Conservation (phyloP, 495 filamentous ascomycete species). For the Geopyxis carbonaria region DNA sequence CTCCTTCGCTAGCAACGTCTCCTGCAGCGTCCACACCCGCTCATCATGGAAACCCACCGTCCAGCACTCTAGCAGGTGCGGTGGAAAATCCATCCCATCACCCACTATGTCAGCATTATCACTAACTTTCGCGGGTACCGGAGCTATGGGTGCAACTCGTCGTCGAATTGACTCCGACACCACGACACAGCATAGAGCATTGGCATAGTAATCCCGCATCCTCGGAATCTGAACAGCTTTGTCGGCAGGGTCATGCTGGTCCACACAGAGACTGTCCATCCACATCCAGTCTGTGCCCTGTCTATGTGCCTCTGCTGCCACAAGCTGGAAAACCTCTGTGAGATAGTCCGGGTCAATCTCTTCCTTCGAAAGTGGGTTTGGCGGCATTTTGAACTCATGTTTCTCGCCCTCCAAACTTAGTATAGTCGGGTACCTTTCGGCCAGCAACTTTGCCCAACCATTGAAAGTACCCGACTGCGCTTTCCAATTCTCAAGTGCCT, state of each 20-base stretch:
- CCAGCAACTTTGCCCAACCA: background rate
- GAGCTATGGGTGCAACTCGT: background rate
- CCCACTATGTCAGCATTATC: background rate
- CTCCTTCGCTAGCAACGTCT: background rate
- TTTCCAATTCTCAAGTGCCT: background rate
- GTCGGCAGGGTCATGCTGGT: background rate
- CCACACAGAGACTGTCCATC: background rate
- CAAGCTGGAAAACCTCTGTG: background rate
- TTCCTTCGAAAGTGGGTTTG: background rate
- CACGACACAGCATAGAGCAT: background rate
- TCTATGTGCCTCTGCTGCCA: background rate
- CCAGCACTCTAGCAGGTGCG: background rate
- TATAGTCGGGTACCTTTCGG: background rate
- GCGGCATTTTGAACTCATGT: background rate
- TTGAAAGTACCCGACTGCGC: background rate
- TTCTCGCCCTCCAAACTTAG: background rate
- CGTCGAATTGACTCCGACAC: background rate
- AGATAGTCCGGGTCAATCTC: background rate
- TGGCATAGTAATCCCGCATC: slow-evolving; percentile 1
- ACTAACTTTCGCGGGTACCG: too few species aligned
- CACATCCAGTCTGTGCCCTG: background rate
- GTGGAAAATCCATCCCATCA: background rate
- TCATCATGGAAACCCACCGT: background rate
- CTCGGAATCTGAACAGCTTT: background rate
- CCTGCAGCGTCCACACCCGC: slow-evolving; percentile 1